A percentile compares a stretch with the other conserved stretches of the same genome.
phyloP scores from a whole-genome alignment of 2,329 filamentous ascomycete genomes.

The Venturia oleaginea region DNA sequence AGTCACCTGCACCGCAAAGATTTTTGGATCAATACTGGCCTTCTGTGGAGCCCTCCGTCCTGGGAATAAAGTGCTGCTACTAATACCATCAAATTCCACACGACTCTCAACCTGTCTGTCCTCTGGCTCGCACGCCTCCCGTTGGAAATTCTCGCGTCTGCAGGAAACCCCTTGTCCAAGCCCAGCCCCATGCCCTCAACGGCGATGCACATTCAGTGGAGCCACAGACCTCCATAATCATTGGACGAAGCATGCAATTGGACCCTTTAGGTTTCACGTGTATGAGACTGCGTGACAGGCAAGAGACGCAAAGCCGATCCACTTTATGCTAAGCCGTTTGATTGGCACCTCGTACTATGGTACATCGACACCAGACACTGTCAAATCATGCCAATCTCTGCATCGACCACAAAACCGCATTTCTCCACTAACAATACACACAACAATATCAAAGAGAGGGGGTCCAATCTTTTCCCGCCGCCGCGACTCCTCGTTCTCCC shows the following conservation, averaged over 20 bases:
- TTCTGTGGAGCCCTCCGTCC: neutral
- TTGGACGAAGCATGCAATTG: neutral
- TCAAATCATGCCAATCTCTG: neutral
- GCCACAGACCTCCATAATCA: neutral
- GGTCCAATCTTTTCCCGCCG: neutral
- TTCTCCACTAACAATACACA: neutral
- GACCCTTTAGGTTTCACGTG: constrained; percentile 5
- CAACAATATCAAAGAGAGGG: neutral
- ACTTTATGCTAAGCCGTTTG: neutral
- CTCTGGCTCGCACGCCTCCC: neutral
- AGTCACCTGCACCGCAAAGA: neutral
- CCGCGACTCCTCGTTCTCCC: neutral
- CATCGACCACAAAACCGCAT: neutral
- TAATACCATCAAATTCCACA: neutral
- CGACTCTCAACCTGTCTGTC: too few relatives aligned
- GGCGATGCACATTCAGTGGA: constrained; percentile 1
- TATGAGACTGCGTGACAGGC: constrained; percentile 2
- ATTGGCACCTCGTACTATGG: neutral
- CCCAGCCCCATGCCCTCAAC: neutral
- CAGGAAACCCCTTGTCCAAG: neutral
- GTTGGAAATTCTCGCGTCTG: neutral
- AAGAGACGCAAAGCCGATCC: neutral
- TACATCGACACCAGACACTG: neutral
- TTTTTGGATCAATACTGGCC: neutral
- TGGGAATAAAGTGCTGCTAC: too few relatives aligned